These are phyloP conservation scores for Austroboletus olivaceoglutinosus DNA, from an alignment of 1,284 basidiomycete genomes.

Conservation along the genomic window DNA sequence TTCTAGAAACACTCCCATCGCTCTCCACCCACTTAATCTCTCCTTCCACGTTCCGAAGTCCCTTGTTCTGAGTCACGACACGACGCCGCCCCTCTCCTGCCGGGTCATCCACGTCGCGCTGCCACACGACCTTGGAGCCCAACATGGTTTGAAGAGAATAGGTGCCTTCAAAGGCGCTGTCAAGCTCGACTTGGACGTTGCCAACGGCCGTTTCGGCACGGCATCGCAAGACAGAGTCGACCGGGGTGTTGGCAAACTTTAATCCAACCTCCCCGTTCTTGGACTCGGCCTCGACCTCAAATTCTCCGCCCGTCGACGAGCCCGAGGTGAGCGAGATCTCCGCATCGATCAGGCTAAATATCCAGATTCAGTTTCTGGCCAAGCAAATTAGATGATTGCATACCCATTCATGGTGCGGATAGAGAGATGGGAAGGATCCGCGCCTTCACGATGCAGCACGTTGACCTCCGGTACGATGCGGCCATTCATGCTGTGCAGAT, in stretches of 20 bases:
- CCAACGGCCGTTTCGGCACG: constrained; percentile 34
- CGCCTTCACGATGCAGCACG: constrained; percentile 32
- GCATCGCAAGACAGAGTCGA: constrained; percentile 39
- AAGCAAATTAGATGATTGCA: constrained; percentile 4
- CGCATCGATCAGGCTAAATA: constrained; percentile 31
- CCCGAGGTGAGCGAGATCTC: constrained; percentile 31
- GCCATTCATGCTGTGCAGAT: constrained; percentile 38
- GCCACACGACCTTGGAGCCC: constrained; percentile 20
- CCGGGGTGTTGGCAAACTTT: constrained; percentile 36
- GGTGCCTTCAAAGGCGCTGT: constrained; percentile 44
- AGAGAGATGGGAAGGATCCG: constrained; percentile 20
- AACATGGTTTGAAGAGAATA: constrained; percentile 36
- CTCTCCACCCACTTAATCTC: constrained; percentile 25
- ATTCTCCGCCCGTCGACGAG: constrained; percentile 30
- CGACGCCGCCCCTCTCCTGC: constrained; percentile 38
- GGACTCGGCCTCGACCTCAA: constrained; percentile 34
- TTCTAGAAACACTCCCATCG: constrained; percentile 16
- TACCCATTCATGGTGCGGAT: constrained; percentile 42
- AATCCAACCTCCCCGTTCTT: constrained; percentile 35
- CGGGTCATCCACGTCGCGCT: constrained; percentile 37
- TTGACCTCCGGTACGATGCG: constrained; percentile 37
- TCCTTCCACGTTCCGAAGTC: constrained; percentile 12
- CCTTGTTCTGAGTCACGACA: constrained; percentile 9
- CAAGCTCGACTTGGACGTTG: constrained; percentile 33
- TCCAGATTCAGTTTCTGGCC: constrained; percentile 6